A percentile compares a stretch with the other conserved stretches of the same genome.
Evolutionary conservation across 2,329 filamentous ascomycete species (phyloP).

Genomic region (Microascus cirrosus): DNA sequence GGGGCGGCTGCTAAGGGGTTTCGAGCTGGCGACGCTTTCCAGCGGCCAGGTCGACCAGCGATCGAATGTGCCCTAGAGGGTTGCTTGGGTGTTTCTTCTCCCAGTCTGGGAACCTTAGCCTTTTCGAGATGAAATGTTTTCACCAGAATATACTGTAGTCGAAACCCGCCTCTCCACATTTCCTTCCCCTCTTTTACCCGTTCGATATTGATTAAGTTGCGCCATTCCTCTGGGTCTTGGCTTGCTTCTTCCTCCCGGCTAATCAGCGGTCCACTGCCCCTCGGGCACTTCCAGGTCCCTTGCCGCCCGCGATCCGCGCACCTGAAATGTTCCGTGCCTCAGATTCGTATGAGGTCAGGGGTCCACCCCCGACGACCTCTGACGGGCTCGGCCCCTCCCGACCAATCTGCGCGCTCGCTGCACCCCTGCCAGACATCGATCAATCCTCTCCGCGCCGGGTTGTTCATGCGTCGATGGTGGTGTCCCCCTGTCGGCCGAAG

Average conservation of each 20-base stretch:
- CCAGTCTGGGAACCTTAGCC: too few species aligned
- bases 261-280: not conserved
- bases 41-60: too few species aligned
- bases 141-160: too few species aligned
- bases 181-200: not conserved
- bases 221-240: not conserved
- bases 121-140: too few species aligned
- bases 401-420: not conserved
- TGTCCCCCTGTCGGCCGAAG: not conserved
- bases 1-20: too few species aligned
- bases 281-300: not conserved
- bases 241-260: not conserved
- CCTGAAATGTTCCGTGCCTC: conserved; percentile 6
- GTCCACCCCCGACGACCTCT: not conserved
- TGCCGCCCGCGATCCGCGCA: not conserved
- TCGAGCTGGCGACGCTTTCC: too few species aligned
- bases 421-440: not conserved
- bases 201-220: not conserved
- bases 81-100: too few species aligned
- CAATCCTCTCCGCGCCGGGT: not conserved
- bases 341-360: conserved; percentile 5
- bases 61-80: too few species aligned
- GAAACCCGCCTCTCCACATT: not conserved
- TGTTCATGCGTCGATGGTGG: conserved; percentile 1
- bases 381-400: not conserved